These are phyloP conservation scores for Rhodosporidiobolus odoratus DNA, from an alignment of 768 basidiomycete species.

Conservation along the genomic window DNA sequence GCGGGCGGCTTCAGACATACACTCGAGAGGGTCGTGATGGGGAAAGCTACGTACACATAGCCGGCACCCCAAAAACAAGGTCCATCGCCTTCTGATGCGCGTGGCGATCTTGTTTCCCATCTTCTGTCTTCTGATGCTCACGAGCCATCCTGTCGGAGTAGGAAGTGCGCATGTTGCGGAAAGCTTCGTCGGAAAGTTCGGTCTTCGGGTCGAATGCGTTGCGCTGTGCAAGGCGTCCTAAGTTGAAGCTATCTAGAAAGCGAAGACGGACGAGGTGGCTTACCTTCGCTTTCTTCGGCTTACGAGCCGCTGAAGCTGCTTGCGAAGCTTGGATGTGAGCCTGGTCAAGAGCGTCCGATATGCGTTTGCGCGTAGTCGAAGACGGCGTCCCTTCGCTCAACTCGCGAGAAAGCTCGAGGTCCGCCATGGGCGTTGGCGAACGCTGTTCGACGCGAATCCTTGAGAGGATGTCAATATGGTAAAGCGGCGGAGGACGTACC, in stretches of 20 bases:
- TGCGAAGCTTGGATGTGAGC: not conserved
- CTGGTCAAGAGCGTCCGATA: conserved; percentile 24
- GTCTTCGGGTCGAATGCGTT: conserved; percentile 18
- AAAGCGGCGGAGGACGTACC: not conserved
- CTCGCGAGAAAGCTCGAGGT: not conserved
- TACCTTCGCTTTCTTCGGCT: conserved; percentile 23
- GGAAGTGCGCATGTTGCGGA: conserved; percentile 5
- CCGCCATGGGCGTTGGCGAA: not conserved
- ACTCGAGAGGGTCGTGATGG: too few relatives aligned
- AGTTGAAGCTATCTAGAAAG: not conserved
- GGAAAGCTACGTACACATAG: conserved; percentile 2
- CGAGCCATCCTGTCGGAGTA: conserved; percentile 23
- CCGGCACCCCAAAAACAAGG: conserved; percentile 21
- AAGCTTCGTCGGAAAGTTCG: conserved; percentile 9
- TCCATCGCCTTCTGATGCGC: conserved; percentile 20
- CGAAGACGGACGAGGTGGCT: not conserved
- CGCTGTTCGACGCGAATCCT: not conserved
- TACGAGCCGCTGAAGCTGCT: not conserved
- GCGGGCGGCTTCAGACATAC: not conserved
- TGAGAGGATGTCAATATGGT: not conserved
- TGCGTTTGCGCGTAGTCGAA: conserved; percentile 8
- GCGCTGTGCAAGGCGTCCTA: not conserved
- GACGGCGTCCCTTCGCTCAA: conserved; percentile 11
- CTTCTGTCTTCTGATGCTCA: conserved; percentile 15
- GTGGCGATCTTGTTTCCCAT: conserved; percentile 3